These are phyloP conservation scores for Eragrostis nindensis DNA, from an alignment of 176 grass and related monocot species.

Conservation along the genomic window DNA sequence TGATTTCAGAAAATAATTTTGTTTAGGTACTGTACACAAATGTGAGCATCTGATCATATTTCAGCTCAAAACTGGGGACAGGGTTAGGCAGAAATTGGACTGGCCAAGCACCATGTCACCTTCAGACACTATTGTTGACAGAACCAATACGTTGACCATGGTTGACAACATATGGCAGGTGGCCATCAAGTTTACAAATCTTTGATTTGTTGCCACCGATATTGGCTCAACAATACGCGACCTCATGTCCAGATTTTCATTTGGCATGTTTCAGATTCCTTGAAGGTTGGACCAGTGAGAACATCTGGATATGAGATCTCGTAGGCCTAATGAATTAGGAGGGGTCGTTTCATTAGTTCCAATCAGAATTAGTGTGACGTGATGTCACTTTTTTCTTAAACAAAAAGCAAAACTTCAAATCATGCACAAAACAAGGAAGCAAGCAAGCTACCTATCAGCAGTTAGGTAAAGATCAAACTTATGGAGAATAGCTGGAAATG, in stretches of 20 bases:
- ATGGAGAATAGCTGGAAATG: conserved; percentile 30
- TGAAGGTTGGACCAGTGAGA: conserved; percentile 39
- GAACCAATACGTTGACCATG: conserved; percentile 39
- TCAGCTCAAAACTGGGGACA: conserved; percentile 35
- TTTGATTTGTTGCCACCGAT: conserved; percentile 10
- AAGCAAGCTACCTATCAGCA: conserved; percentile 29
- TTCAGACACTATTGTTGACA: conserved; percentile 43
- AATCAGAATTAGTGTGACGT: conserved; percentile 43
- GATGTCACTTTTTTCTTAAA: conserved; percentile 48
- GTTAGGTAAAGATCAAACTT: conserved; percentile 54
- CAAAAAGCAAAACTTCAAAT: conserved; percentile 53
- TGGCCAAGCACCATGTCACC: conserved; percentile 45
- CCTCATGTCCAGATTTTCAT: conserved; percentile 33
- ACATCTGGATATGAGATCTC: conserved; percentile 45
- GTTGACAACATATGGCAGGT: conserved; percentile 46
- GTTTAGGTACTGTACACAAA: background rate
- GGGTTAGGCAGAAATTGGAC: conserved; percentile 55
- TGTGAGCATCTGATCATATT: conserved; percentile 23
- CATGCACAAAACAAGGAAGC: conserved; percentile 34
- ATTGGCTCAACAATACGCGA: conserved; percentile 37
- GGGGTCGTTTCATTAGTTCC: conserved; percentile 24
- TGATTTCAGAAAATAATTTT: background rate
- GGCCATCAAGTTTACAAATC: no score
- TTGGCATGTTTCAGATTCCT: conserved; percentile 31
- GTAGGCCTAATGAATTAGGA: conserved; percentile 44